Evolutionary conservation across 352 stramenopile genomes (phyloP).

Genomic region (Pythium oligandrum): DNA sequence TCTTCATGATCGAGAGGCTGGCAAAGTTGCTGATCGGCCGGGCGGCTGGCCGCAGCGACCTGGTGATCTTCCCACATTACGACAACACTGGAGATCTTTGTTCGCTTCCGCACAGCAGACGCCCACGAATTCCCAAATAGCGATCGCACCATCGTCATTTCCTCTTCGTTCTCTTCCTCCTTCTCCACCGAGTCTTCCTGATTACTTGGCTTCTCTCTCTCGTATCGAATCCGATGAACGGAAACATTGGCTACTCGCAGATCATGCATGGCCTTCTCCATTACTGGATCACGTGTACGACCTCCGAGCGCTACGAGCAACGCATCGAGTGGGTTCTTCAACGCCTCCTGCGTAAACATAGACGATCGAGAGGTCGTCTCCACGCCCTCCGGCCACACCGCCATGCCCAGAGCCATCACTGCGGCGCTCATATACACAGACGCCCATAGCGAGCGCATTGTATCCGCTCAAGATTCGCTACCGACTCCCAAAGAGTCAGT

Average conservation of each 20-base stretch:
- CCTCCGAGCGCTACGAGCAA: conserved; percentile 7
- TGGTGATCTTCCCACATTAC: conserved; percentile 67
- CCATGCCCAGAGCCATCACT: conserved; percentile 7
- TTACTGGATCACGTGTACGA: conserved; percentile 1
- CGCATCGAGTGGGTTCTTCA: conserved; percentile 8
- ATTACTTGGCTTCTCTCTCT: conserved; percentile 13
- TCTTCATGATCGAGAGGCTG: neutral
- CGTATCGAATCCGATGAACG: conserved; percentile 54
- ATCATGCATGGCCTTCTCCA: conserved; percentile 17
- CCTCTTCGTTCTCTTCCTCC: conserved; percentile 2
- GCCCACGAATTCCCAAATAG: conserved; percentile 15
- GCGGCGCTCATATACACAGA: conserved; percentile 18
- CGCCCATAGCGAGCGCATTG: conserved; percentile 21
- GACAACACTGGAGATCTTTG: conserved; percentile 43
- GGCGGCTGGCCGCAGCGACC: conserved; percentile 16
- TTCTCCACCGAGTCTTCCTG: neutral
- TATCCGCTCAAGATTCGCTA: too few species aligned
- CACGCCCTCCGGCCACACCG: conserved; percentile 13
- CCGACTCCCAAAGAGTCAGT: too few species aligned
- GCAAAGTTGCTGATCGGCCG: conserved; percentile 12
- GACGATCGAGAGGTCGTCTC: conserved; percentile 9
- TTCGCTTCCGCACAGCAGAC: conserved; percentile 5
- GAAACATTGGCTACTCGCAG: conserved; percentile 54
- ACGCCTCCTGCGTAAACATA: conserved; percentile 1
- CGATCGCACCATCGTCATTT: conserved; percentile 14